phyloP scores from a whole-genome alignment of 345 rosid genomes.

The Angophora floribunda region DNA sequence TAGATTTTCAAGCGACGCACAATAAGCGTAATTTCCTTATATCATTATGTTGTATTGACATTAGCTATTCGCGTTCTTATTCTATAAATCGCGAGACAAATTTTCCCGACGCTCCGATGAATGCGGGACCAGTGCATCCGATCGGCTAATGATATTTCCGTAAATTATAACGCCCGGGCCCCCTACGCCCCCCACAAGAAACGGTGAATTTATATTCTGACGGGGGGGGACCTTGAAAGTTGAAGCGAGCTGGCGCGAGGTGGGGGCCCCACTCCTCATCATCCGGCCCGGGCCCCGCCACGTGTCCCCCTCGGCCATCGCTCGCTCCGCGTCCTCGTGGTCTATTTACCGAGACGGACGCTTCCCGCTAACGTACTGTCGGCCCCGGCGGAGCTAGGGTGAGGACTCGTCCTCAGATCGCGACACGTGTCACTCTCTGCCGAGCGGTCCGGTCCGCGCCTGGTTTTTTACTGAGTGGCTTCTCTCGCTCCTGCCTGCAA shows the following conservation, averaged over 20 bases:
- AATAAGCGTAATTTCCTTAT: not conserved
- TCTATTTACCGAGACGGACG: not conserved
- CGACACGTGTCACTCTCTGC: not conserved
- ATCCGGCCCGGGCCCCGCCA: not conserved
- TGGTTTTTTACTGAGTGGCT: not conserved
- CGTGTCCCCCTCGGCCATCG: not conserved
- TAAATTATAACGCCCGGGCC: not conserved
- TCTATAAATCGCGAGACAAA: not conserved
- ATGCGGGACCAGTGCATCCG: not conserved
- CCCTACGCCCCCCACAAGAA: not conserved
- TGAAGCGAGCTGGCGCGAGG: not conserved
- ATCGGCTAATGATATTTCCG: not conserved
- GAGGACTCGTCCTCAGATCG: not conserved
- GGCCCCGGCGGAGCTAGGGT: not conserved
- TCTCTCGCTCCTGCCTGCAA: no score
- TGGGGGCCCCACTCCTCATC: not conserved
- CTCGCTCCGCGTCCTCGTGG: not conserved
- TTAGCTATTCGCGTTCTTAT: not conserved
- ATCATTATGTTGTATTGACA: not conserved
- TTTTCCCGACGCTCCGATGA: not conserved
- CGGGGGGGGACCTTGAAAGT: not conserved
- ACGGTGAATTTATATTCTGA: not conserved
- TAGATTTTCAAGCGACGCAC: not conserved
- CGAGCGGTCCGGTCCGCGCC: not conserved
- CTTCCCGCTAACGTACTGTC: not conserved